A percentile compares a stretch with the other conserved stretches of the same genome.
phyloP scores from a whole-genome alignment of 257 asterid genomes.

The Paraleonurus japonicus region DNA sequence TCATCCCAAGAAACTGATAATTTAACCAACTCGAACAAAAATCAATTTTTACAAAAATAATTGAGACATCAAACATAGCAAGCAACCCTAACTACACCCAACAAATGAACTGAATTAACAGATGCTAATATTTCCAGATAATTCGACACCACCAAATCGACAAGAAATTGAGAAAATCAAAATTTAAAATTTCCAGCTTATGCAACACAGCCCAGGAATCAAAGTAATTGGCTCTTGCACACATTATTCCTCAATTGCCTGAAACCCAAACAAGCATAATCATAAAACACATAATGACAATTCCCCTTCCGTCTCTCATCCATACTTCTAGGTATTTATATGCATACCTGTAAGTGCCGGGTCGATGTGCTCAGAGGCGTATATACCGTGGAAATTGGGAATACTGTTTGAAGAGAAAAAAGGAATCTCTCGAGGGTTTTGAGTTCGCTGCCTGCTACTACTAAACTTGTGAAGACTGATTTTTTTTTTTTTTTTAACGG shows the following conservation, averaged over 20 bases:
- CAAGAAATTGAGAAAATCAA: background rate
- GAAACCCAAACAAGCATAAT: background rate
- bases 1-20: background rate
- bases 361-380: slow-evolving; percentile 15
- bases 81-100: background rate
- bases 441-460: slow-evolving; percentile 4
- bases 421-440: slow-evolving; percentile 17
- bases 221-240: slow-evolving; percentile 8
- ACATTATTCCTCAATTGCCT: slow-evolving; percentile 9
- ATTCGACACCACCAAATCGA: background rate
- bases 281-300: background rate
- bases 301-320: background rate
- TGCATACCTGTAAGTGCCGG: slow-evolving; percentile 29
- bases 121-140: slow-evolving; percentile 1
- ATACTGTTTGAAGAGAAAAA: background rate
- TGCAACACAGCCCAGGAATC: background rate
- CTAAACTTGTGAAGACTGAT: too few relatives aligned
- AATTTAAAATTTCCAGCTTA: background rate
- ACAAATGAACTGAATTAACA: background rate
- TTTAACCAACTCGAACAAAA: background rate
- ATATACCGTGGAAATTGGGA: slow-evolving; percentile 10
- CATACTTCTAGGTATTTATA: slow-evolving; percentile 14
- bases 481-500: background rate
- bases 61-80: background rate
- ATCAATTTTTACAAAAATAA: background rate